These are phyloP conservation scores for Suillus subaureus DNA, from an alignment of 768 basidiomycete genomes.

Conservation along the genomic window DNA sequence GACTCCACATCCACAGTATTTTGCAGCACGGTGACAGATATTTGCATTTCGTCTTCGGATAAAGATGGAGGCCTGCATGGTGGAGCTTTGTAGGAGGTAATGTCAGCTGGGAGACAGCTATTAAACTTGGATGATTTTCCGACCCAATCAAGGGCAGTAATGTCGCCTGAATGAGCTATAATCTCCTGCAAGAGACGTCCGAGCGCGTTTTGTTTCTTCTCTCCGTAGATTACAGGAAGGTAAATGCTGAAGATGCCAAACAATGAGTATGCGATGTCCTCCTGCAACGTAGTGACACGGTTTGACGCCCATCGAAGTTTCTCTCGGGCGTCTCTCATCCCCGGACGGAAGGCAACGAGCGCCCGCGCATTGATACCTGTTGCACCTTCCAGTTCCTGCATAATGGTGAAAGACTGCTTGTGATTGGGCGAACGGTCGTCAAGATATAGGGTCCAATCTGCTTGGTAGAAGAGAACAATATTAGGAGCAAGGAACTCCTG, in stretches of 20 bases:
- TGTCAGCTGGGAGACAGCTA: background rate
- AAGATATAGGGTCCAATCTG: background rate
- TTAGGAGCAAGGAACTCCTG: background rate
- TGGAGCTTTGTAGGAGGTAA: background rate
- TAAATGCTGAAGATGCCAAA: background rate
- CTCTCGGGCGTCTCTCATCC: background rate
- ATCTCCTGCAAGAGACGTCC: background rate
- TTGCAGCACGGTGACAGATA: no score
- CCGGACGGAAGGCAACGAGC: background rate
- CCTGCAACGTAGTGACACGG: background rate
- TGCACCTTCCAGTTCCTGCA: background rate
- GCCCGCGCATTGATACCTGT: background rate
- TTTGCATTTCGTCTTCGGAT: no score
- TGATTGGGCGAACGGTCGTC: background rate
- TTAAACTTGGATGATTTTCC: background rate
- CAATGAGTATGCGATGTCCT: background rate
- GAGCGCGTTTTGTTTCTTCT: background rate
- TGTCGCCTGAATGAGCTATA: background rate
- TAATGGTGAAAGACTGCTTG: background rate
- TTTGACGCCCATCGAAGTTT: background rate
- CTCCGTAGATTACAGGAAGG: background rate
- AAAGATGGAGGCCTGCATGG: no score
- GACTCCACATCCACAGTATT: no score
- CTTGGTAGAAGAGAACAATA: background rate
- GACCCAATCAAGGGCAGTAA: background rate